These are phyloP conservation scores for Globisporangium takayamanum DNA, from an alignment of 352 stramenopile species.

Conservation along the genomic window DNA sequence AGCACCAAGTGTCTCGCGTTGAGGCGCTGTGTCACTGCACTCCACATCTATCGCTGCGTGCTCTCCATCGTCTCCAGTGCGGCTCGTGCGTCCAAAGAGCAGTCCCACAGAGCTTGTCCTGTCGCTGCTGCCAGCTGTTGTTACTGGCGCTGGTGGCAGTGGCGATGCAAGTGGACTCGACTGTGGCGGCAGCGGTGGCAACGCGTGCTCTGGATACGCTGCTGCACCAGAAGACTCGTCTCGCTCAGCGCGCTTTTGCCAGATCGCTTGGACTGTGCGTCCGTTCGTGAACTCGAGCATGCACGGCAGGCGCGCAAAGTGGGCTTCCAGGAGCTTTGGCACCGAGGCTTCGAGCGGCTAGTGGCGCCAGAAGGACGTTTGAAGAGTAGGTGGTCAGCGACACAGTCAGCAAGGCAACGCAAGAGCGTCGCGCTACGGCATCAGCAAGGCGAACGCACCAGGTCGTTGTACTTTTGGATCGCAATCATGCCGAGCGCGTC, in stretches of 20 bases:
- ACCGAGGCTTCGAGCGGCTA: slow-evolving; percentile 56
- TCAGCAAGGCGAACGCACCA: slow-evolving; percentile 33
- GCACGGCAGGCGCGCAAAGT: slow-evolving; percentile 58
- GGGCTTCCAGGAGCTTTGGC: slow-evolving; percentile 52
- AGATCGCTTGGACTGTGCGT: slow-evolving; percentile 56
- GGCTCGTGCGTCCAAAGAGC: background rate
- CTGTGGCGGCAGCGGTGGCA: slow-evolving; percentile 3
- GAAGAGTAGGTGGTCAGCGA: background rate
- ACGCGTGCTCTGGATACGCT: background rate
- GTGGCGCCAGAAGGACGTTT: background rate
- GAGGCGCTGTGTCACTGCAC: no score
- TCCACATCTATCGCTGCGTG: no score
- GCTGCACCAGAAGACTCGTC: slow-evolving; percentile 14
- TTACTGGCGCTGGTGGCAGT: background rate
- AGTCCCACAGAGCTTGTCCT: background rate
- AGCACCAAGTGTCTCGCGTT: no score
- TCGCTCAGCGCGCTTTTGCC: slow-evolving; percentile 46
- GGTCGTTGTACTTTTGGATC: slow-evolving; percentile 68
- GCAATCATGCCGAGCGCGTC: slow-evolving; percentile 83
- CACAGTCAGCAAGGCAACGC: slow-evolving; percentile 1
- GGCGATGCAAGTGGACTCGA: background rate
- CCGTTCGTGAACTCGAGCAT: slow-evolving; percentile 59
- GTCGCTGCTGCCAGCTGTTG: background rate
- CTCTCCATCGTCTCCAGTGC: background rate
- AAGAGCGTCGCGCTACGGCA: background rate